Evolutionary conservation across 495 filamentous ascomycete genomes (phyloP).

Genomic region (Apiosordaria backusii): DNA sequence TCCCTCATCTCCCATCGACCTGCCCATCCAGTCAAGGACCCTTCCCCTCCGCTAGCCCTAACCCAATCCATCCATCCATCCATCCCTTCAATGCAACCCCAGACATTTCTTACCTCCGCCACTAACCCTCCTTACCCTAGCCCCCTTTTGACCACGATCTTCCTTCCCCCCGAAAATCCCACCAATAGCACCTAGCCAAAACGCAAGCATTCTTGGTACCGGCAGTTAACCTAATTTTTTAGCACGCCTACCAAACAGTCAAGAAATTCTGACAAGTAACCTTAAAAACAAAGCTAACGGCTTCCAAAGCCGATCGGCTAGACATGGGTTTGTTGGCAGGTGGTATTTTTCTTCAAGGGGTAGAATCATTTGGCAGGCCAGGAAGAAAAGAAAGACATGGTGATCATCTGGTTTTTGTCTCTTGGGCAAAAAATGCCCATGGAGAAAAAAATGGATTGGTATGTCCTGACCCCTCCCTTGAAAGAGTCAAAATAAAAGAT

Average conservation of each 20-base stretch:
- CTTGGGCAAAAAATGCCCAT: not conserved
- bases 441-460: not conserved
- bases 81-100: no score
- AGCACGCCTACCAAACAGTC: not conserved
- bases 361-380: not conserved
- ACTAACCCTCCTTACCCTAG: not conserved
- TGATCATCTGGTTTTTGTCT: not conserved
- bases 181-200: not conserved
- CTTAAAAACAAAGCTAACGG: not conserved
- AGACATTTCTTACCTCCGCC: no score
- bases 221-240: not conserved
- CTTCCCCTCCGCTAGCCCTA: no score
- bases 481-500: not conserved
- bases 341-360: not conserved
- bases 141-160: not conserved
- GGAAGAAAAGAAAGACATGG: not conserved
- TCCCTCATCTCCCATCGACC: no score
- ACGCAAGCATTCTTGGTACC: constrained; percentile 1
- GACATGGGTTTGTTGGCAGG: not conserved
- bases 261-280: not conserved
- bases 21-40: no score
- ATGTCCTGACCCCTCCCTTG: not conserved
- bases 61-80: no score
- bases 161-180: not conserved
- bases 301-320: not conserved